Evolutionary conservation across 2,329 filamentous ascomycete species (phyloP), one percentile per base, ranked within the genome.

Genomic region (Coniosporium uncinatum): DNA sequence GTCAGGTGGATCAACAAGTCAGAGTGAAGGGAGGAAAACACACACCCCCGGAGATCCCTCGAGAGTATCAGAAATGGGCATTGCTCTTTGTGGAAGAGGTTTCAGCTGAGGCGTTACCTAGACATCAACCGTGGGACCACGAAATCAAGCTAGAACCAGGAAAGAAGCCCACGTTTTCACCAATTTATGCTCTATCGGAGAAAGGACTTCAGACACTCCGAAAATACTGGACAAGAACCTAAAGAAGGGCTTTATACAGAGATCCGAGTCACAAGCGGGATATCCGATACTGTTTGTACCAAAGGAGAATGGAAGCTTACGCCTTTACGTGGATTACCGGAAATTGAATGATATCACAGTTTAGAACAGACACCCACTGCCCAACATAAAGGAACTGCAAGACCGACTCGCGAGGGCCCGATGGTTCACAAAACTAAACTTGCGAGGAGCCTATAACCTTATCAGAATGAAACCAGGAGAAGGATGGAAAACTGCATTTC

Each of bases 271-370:
- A 27, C 46, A 40, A 21, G 44, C 43, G 21, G 47, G 47, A 5
- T 35, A 40, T 2, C 55, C 49, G 6, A 49, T 63, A 4, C 44
- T 64, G 0, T 62, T 64, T 49, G 45, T 59, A 18, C 44, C 39
- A 20, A 66, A 63, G 46, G 51, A 51, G 4, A 50, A 54, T 37
- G 45, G 54, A 3, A 48, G 43, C 5, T 40, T 61, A 6, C 43
- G 48, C 17, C 40, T 67, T 33, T 66, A 47, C 47, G 48, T 66
- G 5, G 51, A 67, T 42, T 69, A 66, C 46, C 37, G 50, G 39
- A 44, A 27, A 1, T 46, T 67, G 1, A 68, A 67, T 39, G 42
- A 44, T 1, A 44, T 63, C n/a, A 64, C 52, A 3, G 51, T 53
- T 20, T 62, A 65, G 47, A 52, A 66, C 42, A 38, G 49, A 1